Percentiles rank a stretch among this genome's conserved stretches.
Conservation (phyloP, 495 filamentous ascomycete species). For the Cladorrhinum samala region DNA sequence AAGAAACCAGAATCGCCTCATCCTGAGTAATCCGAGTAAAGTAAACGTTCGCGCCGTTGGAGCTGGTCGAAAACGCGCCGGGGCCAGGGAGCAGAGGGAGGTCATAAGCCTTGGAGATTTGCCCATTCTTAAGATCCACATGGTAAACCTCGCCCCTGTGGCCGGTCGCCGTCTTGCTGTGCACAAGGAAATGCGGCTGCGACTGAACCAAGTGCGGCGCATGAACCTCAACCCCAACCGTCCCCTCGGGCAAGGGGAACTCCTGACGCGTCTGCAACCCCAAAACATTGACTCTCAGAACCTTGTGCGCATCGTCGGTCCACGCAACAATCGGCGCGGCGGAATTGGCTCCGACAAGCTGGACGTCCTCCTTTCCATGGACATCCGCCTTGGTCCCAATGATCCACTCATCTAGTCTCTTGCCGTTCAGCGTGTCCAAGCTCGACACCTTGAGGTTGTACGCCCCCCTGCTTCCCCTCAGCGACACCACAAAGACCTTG, state of each 20-base stretch:
- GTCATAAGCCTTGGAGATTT: slow-evolving; percentile 65
- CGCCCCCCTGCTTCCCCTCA: slow-evolving; percentile 61
- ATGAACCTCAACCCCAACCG: slow-evolving; percentile 64
- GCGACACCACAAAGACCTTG: slow-evolving; percentile 68
- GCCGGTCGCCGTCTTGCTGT: slow-evolving; percentile 62
- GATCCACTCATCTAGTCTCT: slow-evolving; percentile 55
- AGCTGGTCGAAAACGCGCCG: slow-evolving; percentile 75
- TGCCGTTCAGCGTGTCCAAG: slow-evolving; percentile 65
- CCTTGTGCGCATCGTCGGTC: slow-evolving; percentile 63
- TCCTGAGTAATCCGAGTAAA: slow-evolving; percentile 73
- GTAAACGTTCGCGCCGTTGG: slow-evolving; percentile 72
- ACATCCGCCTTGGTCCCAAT: slow-evolving; percentile 72
- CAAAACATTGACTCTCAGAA: slow-evolving; percentile 73
- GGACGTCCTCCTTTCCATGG: slow-evolving; percentile 55
- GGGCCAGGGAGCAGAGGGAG: slow-evolving; percentile 61
- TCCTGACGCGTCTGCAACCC: slow-evolving; percentile 60
- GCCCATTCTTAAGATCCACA: slow-evolving; percentile 60
- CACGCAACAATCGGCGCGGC: slow-evolving; percentile 76
- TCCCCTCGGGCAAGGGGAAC: slow-evolving; percentile 49
- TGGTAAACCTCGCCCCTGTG: slow-evolving; percentile 86
- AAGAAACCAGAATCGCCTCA: slow-evolving; percentile 68
- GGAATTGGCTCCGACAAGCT: slow-evolving; percentile 79
- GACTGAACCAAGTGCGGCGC: slow-evolving; percentile 64
- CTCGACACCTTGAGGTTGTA: slow-evolving; percentile 68
- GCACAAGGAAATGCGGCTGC: slow-evolving; percentile 74